These are phyloP conservation scores for Allodekkera sacchari DNA, from an alignment of 805 yeast species.

Conservation along the genomic window DNA sequence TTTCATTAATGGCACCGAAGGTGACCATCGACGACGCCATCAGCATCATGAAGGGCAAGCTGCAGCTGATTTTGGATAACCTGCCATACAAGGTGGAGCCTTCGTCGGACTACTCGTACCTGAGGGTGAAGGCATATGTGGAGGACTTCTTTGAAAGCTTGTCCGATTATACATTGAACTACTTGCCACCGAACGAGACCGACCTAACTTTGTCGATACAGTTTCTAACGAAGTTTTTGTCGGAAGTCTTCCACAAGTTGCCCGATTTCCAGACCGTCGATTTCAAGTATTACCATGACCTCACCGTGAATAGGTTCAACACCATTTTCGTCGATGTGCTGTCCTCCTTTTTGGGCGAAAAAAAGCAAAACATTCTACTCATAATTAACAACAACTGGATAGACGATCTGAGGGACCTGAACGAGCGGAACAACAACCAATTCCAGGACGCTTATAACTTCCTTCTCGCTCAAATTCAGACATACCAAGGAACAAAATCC, in stretches of 20 bases:
- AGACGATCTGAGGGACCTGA: constrained; percentile 18
- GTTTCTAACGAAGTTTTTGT: constrained; percentile 52
- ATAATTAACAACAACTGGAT: constrained; percentile 27
- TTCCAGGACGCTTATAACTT: constrained; percentile 19
- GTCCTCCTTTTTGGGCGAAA: constrained; percentile 20
- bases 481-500: constrained; percentile 17
- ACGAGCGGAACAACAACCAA: constrained; percentile 21
- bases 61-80: constrained; percentile 34
- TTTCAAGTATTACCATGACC: constrained; percentile 35
- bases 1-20: constrained; percentile 46
- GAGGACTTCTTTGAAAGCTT: constrained; percentile 63
- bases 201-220: constrained; percentile 46
- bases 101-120: constrained; percentile 65
- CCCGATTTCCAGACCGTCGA: constrained; percentile 59
- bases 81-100: constrained; percentile 74
- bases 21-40: constrained; percentile 49
- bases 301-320: constrained; percentile 27
- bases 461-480: constrained; percentile 19
- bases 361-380: constrained; percentile 24
- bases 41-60: constrained; percentile 37
- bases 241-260: constrained; percentile 48
- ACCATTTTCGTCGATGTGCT: constrained; percentile 20
- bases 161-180: constrained; percentile 65
- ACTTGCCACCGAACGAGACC: constrained; percentile 62
- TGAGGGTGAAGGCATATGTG: constrained; percentile 60